Evolutionary conservation across 805 yeast species (phyloP), one percentile per base, ranked within the genome.

Genomic region (Candida saitoana): DNA sequence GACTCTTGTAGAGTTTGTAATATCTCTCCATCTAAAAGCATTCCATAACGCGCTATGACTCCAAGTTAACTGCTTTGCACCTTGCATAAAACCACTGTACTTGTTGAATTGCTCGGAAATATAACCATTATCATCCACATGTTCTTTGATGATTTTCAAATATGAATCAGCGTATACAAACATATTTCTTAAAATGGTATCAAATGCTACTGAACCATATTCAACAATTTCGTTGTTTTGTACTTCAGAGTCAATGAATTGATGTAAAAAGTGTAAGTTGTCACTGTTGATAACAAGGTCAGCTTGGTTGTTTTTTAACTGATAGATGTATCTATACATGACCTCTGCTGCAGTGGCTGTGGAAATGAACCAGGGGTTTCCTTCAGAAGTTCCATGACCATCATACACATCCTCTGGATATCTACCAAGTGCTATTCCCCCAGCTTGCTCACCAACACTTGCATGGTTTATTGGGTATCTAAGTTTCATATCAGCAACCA

Each of bases 331-430:
- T 53, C 76, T 78, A 60, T 74, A 83, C 34, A 84, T 56, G 14
- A 82, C 50, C 56, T 83, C 87, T 4, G 87, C 67, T 2, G 87
- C 87, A 3, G 84, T 69, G 0, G 84, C 77, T 1, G 91, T 85
- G 3, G 86, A 67, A 44, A 90, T 75, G 56, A 89, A 88, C 98
- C 97, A 90, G 4, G 98, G 97, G 55, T 90, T 89, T 2, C 96
- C 97, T 52, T 82, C 87, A 24, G 82, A 71, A 0, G 75, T 67
- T 0, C 79, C 80, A 45, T 69, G 65, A 0, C 96, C 96, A 59
- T 90, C 83, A 60, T 90, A 90, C 7, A 83, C 59, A 62, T 90
- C 98, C 56, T 90, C 98, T 1, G 97, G 96, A 56, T 90, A 90
- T 56, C 98, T 73, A 2, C 98, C 98, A 40, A 90, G 62, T 0